Evolutionary conservation across 1,139 yeast genomes (phyloP), one percentile per base, ranked within the genome.

Genomic region (Kurtzmaniella quercitrusa): DNA sequence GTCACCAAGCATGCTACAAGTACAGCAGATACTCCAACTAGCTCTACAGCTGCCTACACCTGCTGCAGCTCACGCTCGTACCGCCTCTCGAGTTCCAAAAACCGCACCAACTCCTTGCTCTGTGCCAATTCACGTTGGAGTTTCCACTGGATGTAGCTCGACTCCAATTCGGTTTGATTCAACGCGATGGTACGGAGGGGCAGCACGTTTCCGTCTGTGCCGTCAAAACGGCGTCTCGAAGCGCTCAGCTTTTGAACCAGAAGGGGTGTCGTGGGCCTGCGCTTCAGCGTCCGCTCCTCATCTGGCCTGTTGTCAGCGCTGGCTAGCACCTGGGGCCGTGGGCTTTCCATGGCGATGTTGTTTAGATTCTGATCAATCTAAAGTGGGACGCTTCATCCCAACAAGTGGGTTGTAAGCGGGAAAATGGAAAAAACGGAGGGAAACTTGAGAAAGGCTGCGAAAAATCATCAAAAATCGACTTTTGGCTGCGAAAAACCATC

Each of bases 231-330:
- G 38, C 64, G 49, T 41, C 62, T 53, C 15, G 52, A 51, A n/a
- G 47, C 44, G 25, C 52, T 51, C 31, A 50, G 57, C 17, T 51
- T 48, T 37, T 44, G 34, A 15, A 51, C 49, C 14, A 60, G 51
- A 37, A 62, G 46, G 1, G 69, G 69, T 3, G 69, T 62, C 2
- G 59, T 50, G 9, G 68, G 63, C 1, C 57, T 59, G 40, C 69
- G 49, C 46, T 63, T 63, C 23, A 48, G 52, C 5, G 49, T 44
- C 14, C 42, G 38, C 3, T 40, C 38, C 14, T 37, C 39, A 14
- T 15, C 2, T 7, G 41, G 41, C 14, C 16, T 14, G 18, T 31
- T 31, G 4, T 11, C n/a, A 8, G 18, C 40, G 14, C 12, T 12
- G 11, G 41, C 15, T 9, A 16, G 34, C 11, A n/a, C 17, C 10